phyloP scores from a whole-genome alignment of 192 early-diverging fungal genomes.

The Coemansia sp. region DNA sequence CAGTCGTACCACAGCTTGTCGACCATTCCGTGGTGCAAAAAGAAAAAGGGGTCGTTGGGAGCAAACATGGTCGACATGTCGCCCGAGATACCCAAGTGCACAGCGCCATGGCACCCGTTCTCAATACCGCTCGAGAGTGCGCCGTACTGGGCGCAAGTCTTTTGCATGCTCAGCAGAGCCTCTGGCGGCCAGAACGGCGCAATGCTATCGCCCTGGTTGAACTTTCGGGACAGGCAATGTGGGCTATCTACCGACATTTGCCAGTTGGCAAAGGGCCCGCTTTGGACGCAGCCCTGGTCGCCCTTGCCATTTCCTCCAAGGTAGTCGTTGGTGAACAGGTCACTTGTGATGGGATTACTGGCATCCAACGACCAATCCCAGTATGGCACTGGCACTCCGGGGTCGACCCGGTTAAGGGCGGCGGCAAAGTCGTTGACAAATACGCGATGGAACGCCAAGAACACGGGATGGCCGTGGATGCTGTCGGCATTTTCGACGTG shows the following conservation, averaged over 20 bases:
- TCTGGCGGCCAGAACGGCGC: constrained; percentile 53
- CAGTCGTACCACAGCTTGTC: constrained; percentile 62
- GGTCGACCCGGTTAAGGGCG: constrained; percentile 49
- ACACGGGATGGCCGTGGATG: constrained; percentile 51
- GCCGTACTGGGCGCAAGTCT: constrained; percentile 41
- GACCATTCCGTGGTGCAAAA: constrained; percentile 63
- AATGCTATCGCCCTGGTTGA: constrained; percentile 50
- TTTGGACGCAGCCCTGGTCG: constrained; percentile 33
- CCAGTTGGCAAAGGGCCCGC: constrained; percentile 49
- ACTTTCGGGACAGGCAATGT: constrained; percentile 51
- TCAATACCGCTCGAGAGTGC: constrained; percentile 53
- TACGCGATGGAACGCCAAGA: constrained; percentile 57
- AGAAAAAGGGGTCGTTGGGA: constrained; percentile 64
- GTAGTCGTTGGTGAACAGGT: constrained; percentile 36
- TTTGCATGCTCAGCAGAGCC: constrained; percentile 47
- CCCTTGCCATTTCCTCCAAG: constrained; percentile 54
- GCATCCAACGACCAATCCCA: constrained; percentile 58
- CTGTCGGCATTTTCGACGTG: constrained; percentile 51
- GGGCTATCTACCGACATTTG: constrained; percentile 31
- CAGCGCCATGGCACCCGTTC: constrained; percentile 52
- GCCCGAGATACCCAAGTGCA: constrained; percentile 53
- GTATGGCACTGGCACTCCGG: constrained; percentile 51
- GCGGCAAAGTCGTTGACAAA: constrained; percentile 57
- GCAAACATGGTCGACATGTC: constrained; percentile 59
- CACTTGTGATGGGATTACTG: constrained; percentile 36